Conservation (phyloP, 352 stramenopile species). For the Globisporangium canariense region DNA sequence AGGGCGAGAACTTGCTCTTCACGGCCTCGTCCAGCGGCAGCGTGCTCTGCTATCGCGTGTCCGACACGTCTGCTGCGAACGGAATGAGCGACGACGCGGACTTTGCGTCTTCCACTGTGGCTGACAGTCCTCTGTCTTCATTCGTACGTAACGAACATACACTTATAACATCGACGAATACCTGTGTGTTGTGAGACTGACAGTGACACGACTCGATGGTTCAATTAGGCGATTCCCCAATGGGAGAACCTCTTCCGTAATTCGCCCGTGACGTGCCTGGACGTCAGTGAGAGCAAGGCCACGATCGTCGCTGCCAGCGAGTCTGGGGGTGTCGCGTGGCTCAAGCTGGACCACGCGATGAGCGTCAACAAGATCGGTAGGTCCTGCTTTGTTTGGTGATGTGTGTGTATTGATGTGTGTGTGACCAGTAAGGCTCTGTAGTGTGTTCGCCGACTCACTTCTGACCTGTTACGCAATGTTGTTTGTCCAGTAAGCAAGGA, state of each 20-base stretch:
- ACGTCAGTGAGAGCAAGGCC: slow-evolving; percentile 41
- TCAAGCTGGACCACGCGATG: slow-evolving; percentile 53
- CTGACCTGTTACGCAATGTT: neutral
- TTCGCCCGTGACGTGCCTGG: slow-evolving; percentile 47
- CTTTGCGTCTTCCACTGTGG: neutral
- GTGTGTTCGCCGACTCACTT: slow-evolving; percentile 2
- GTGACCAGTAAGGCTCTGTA: neutral
- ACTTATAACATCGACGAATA: neutral
- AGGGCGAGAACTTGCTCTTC: slow-evolving; percentile 50
- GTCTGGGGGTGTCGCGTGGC: slow-evolving; percentile 57
- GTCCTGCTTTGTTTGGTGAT: neutral
- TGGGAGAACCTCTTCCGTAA: slow-evolving; percentile 54
- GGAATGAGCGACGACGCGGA: slow-evolving; percentile 21
- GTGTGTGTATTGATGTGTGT: too few relatives aligned
- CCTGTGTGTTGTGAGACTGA: neutral
- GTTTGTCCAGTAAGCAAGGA: slow-evolving; percentile 37
- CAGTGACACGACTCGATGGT: neutral
- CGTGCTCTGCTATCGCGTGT: slow-evolving; percentile 42
- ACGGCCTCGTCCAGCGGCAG: slow-evolving; percentile 55
- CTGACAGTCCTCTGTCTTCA: slow-evolving; percentile 3
- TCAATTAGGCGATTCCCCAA: slow-evolving; percentile 35
- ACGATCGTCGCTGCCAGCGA: slow-evolving; percentile 56
- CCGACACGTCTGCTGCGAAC: slow-evolving; percentile 15
- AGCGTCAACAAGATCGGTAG: slow-evolving; percentile 54
- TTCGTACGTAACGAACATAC: slow-evolving; percentile 9